phyloP scores from a whole-genome alignment of 768 basidiomycete genomes.

The Galerina sulciceps region DNA sequence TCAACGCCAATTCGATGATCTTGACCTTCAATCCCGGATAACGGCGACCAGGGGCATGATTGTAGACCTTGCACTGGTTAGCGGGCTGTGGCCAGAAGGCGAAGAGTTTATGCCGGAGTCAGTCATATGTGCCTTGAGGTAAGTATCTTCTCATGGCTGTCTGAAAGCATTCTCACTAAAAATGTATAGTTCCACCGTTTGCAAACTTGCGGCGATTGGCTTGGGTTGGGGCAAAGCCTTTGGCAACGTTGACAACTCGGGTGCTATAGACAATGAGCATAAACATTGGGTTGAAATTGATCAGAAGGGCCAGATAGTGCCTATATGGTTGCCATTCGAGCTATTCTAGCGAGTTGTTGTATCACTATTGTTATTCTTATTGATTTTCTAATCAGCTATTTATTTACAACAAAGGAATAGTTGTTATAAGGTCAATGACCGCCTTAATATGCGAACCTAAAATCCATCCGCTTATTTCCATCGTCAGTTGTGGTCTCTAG shows the following conservation, averaged over 20 bases:
- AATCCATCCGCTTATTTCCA: slow-evolving; percentile 64
- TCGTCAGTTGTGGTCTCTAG: slow-evolving; percentile 62
- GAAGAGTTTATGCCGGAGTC: slow-evolving; percentile 53
- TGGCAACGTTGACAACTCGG: slow-evolving; percentile 51
- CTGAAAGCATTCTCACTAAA: neutral
- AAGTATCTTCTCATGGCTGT: slow-evolving; percentile 14
- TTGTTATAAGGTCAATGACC: neutral
- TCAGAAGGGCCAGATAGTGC: slow-evolving; percentile 53
- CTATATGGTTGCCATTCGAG: slow-evolving; percentile 64
- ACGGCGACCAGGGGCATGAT: slow-evolving; percentile 65
- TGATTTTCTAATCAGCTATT: neutral
- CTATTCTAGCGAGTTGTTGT: slow-evolving; percentile 37
- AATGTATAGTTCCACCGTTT: slow-evolving; percentile 58
- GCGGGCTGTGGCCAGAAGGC: slow-evolving; percentile 59
- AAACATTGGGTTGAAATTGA: slow-evolving; percentile 74
- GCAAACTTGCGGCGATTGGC: slow-evolving; percentile 60
- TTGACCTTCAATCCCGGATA: slow-evolving; percentile 44
- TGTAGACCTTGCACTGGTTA: slow-evolving; percentile 69
- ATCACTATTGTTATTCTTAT: neutral
- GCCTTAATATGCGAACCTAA: slow-evolving; percentile 62
- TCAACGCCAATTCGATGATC: slow-evolving; percentile 52
- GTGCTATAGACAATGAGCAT: slow-evolving; percentile 45
- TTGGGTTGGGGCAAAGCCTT: slow-evolving; percentile 70
- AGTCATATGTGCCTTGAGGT: slow-evolving; percentile 64
- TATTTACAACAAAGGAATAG: neutral